Evolutionary conservation across 2,329 filamentous ascomycete species (phyloP), one percentile per base, ranked within the genome.

Genomic region (Akanthomyces dipterigenus): DNA sequence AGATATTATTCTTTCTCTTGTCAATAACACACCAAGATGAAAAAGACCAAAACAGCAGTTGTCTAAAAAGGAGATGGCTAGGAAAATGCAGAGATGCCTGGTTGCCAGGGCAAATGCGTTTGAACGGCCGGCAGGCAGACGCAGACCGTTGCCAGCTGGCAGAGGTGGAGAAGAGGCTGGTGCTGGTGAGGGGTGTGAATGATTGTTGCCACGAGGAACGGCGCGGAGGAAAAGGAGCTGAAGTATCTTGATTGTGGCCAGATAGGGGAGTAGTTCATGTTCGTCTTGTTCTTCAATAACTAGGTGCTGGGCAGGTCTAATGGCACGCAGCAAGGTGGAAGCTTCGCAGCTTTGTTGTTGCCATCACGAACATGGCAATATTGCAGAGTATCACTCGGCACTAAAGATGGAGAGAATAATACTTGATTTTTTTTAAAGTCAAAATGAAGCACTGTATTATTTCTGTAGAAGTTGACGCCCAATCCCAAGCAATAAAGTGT

Each of bases 141-240:
- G 49, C 28, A 16, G 42, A n/a, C 18, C 34, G 49, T 54, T 60
- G 58, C 58, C 58, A 55, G 58, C 58, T 60, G 58, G 58, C 58
- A 60, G 56, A 46, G 22, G 54, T 43, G 36, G 56, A 58, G 56
- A 34, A 48, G 48, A 46, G 49, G 48, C 31, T 48, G 49, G 51
- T 20, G 11, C 11, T 34, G 36, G 9, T 11, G n/a, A 20, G 51
- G n/a, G 8, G 1, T 48, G 55, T 58, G 48, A 60, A 54, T 60
- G 9, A 28, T 42, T 42, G 18, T 43, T 43, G 53, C 4, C 28
- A 5, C 14, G 6, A 24, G 43, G 5, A 20, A 46, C 43, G 20
- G n/a, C 9, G 20, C n/a, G 43, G n/a, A 46, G 11, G 20, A 38
- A 38, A 38, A 8, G 31, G 31, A 6, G 6, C 31, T 34, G 31